phyloP scores from a whole-genome alignment of 495 filamentous ascomycete genomes.

The Neurospora tetraspora region DNA sequence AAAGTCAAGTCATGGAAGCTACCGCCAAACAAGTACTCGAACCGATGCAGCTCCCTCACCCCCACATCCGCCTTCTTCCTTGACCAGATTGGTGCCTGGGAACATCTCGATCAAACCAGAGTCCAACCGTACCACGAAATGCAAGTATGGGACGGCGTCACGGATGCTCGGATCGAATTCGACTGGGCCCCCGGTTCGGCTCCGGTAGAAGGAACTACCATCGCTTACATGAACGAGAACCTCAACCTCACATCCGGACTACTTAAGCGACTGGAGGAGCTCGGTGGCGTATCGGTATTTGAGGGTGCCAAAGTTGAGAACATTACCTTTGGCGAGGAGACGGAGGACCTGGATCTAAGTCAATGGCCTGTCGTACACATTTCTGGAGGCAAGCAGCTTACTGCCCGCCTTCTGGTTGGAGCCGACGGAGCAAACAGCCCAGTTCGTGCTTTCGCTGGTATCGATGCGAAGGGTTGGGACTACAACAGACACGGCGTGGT shows the following conservation, averaged over 20 bases:
- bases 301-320: slow-evolving; percentile 65
- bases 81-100: slow-evolving; percentile 76
- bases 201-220: slow-evolving; percentile 38
- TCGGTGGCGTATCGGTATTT: slow-evolving; percentile 58
- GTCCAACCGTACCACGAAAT: slow-evolving; percentile 85
- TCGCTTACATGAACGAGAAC: slow-evolving; percentile 97
- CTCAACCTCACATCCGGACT: slow-evolving; percentile 72
- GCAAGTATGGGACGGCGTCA: slow-evolving; percentile 94
- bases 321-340: slow-evolving; percentile 64
- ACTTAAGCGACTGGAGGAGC: slow-evolving; percentile 54
- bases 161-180: slow-evolving; percentile 78
- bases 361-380: slow-evolving; percentile 80
- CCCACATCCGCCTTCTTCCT: slow-evolving; percentile 68
- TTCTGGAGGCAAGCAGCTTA: slow-evolving; percentile 49
- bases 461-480: slow-evolving; percentile 81
- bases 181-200: slow-evolving; percentile 52
- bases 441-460: slow-evolving; percentile 80
- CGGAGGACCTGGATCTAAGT: slow-evolving; percentile 61
- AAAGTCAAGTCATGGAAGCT: slow-evolving; percentile 54
- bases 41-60: slow-evolving; percentile 89
- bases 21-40: slow-evolving; percentile 66
- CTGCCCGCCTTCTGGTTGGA: slow-evolving; percentile 77
- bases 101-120: slow-evolving; percentile 56
- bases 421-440: slow-evolving; percentile 94
- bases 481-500: slow-evolving; percentile 87